Evolutionary conservation across 176 grass and related monocot genomes (phyloP).

Genomic region (Themeda triandra): DNA sequence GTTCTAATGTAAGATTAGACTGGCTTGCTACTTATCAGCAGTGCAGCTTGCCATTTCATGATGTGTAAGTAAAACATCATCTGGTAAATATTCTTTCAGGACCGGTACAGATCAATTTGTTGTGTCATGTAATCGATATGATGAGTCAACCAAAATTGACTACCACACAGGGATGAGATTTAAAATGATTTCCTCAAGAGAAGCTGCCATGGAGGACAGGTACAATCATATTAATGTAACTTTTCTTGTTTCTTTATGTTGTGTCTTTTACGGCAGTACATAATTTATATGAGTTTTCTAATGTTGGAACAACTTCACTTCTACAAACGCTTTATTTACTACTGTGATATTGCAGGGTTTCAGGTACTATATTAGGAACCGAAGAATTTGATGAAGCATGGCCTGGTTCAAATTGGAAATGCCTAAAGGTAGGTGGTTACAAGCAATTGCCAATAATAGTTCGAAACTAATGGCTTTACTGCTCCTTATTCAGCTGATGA

Average conservation of each 20-base stretch:
- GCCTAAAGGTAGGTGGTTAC: neutral
- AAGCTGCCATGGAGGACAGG: neutral
- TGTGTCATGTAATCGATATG: neutral
- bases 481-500: neutral
- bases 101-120: neutral
- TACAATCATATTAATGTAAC: neutral
- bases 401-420: slow-evolving; percentile 8
- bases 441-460: neutral
- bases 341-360: neutral
- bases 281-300: neutral
- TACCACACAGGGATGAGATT: neutral
- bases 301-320: neutral
- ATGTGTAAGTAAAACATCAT: neutral
- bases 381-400: slow-evolving; percentile 6
- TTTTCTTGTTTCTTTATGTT: neutral
- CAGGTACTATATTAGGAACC: neutral
- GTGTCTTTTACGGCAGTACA: no score
- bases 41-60: neutral
- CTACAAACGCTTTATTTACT: no score
- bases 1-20: neutral
- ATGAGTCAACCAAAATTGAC: neutral
- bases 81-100: neutral
- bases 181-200: neutral
- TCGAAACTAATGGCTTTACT: neutral
- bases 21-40: no score